phyloP scores from a whole-genome alignment of 2,329 filamentous ascomycete genomes.

The Akanthomyces dipterigenus region DNA sequence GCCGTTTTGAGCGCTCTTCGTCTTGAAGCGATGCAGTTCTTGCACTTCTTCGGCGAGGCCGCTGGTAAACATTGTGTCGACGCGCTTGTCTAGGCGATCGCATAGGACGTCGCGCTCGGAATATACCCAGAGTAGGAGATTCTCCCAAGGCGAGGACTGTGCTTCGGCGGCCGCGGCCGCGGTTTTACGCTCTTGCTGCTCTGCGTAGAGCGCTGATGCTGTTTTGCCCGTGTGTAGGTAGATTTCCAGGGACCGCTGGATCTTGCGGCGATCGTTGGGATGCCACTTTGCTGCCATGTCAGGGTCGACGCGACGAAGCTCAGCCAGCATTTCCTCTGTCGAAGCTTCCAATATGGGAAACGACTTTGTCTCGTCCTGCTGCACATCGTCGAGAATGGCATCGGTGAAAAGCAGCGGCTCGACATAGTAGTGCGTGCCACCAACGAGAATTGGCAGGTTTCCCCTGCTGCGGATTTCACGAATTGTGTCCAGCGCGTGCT shows the following conservation, averaged over 20 bases:
- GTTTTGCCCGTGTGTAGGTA: conserved; percentile 73
- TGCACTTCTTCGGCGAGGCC: conserved; percentile 45
- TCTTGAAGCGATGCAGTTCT: conserved; percentile 38
- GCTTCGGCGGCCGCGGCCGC: conserved; percentile 19
- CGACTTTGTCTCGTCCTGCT: conserved; percentile 28
- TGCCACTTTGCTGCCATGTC: conserved; percentile 90
- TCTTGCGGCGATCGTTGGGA: conserved; percentile 85
- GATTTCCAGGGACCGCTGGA: conserved; percentile 82
- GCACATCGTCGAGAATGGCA: conserved; percentile 44
- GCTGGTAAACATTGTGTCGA: conserved; percentile 72
- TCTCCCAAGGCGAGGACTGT: conserved; percentile 34
- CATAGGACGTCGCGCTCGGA: conserved; percentile 62
- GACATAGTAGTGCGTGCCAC: conserved; percentile 92
- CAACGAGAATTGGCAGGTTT: conserved; percentile 81
- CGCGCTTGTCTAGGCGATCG: conserved; percentile 64
- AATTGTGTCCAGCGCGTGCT: conserved; percentile 62
- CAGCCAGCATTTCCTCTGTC: conserved; percentile 64
- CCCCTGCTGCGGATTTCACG: conserved; percentile 71
- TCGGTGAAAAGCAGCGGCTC: conserved; percentile 76
- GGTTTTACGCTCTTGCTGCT: conserved; percentile 52
- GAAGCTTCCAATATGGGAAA: conserved; percentile 67
- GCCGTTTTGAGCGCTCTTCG: conserved; percentile 33
- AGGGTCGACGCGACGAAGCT: conserved; percentile 75
- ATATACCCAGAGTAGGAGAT: conserved; percentile 83
- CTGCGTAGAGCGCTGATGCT: conserved; percentile 80